phyloP scores from a whole-genome alignment of 1,139 yeast species.

The Groenewaldozyma sp. region DNA sequence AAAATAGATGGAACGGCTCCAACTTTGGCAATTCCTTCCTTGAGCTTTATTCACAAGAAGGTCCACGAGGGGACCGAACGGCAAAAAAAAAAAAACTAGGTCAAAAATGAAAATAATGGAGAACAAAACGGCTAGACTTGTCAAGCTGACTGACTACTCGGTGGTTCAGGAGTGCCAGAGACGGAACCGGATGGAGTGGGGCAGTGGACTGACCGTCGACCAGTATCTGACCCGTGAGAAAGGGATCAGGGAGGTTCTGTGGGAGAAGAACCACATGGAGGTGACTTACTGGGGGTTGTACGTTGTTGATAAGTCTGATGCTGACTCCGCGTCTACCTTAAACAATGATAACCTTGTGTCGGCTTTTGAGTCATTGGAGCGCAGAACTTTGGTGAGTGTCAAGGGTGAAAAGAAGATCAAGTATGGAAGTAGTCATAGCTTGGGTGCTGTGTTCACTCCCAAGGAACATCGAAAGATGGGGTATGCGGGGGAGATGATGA shows the following conservation, averaged over 20 bases:
- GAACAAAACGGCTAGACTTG: too few relatives aligned
- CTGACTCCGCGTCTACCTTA: not conserved
- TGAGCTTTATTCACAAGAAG: too few relatives aligned
- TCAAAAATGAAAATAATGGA: too few relatives aligned
- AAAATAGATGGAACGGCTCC: too few relatives aligned
- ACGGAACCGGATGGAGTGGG: constrained; percentile 48
- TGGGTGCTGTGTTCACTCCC: constrained; percentile 61
- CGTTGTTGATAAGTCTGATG: not conserved
- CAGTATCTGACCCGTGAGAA: constrained; percentile 25
- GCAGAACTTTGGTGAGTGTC: constrained; percentile 32
- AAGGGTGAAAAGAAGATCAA: constrained; percentile 19
- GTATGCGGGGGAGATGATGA: constrained; percentile 51
- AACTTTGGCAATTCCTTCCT: too few relatives aligned
- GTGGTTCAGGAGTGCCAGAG: constrained; percentile 40
- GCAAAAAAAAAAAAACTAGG: too few relatives aligned
- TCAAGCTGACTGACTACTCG: constrained; percentile 30
- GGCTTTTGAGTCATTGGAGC: constrained; percentile 39
- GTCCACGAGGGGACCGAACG: too few relatives aligned
- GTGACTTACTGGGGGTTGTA: constrained; percentile 21
- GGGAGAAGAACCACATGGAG: constrained; percentile 14
- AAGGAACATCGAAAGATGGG: constrained; percentile 53
- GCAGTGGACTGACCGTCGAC: constrained; percentile 20
- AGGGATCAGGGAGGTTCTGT: constrained; percentile 14
- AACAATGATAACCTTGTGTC: constrained; percentile 25
- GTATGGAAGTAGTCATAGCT: constrained; percentile 39